A percentile compares a stretch with the other conserved stretches of the same genome.
phyloP scores from a whole-genome alignment of 495 filamentous ascomycete genomes.

The Pseudoneurospora amorphoporcata region DNA sequence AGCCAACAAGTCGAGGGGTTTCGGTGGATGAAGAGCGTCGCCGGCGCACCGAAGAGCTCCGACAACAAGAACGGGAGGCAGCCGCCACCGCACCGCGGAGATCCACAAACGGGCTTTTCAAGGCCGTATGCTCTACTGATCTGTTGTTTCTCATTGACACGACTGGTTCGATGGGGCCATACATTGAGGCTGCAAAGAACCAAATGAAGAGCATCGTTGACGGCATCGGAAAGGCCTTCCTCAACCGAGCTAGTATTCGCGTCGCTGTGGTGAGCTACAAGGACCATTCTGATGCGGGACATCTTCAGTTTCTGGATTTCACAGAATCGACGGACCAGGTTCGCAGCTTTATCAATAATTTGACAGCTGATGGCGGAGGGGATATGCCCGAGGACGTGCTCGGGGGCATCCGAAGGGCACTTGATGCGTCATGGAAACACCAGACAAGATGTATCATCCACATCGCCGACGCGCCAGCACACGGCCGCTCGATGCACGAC shows the following conservation, averaged over 20 bases:
- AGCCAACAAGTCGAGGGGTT: no score
- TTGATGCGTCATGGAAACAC: slow-evolving; percentile 22
- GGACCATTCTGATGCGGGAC: slow-evolving; percentile 21
- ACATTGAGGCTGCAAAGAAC: slow-evolving; percentile 26
- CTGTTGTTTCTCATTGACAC: slow-evolving; percentile 32
- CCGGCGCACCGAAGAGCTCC: no score
- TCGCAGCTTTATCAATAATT: slow-evolving; percentile 9
- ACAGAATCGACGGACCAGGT: slow-evolving; percentile 16
- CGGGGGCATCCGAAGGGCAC: slow-evolving; percentile 20
- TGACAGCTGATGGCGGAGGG: slow-evolving; percentile 18
- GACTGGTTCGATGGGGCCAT: slow-evolving; percentile 21
- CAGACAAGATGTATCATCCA: slow-evolving; percentile 30
- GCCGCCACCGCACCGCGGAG: no score
- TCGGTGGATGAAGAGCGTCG: no score
- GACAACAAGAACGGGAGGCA: no score
- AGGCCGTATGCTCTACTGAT: slow-evolving; percentile 26
- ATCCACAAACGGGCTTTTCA: slow-evolving; percentile 18
- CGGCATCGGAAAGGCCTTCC: slow-evolving; percentile 24
- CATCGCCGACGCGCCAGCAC: slow-evolving; percentile 28
- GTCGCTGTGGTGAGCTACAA: slow-evolving; percentile 32
- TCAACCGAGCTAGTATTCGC: slow-evolving; percentile 31
- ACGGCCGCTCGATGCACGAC: slow-evolving; percentile 19
- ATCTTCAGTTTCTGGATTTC: slow-evolving; percentile 30
- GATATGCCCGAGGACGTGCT: slow-evolving; percentile 28
- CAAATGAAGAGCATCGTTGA: slow-evolving; percentile 25